Evolutionary conservation across 2,329 filamentous ascomycete genomes (phyloP).

Genomic region (Penicillium sp.): DNA sequence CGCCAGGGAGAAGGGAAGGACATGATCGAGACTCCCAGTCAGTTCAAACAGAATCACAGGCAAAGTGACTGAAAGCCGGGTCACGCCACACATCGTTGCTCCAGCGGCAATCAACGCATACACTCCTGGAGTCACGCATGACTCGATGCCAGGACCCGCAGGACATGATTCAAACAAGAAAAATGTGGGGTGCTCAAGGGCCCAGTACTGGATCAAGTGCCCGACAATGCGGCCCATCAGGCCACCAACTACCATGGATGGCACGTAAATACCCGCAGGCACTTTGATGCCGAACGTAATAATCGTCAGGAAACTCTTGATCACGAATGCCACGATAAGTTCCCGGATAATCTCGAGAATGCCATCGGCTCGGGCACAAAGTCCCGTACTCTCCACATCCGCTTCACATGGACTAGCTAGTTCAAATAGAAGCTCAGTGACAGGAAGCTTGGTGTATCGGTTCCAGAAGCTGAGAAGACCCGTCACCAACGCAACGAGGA

Average conservation of each 20-base stretch:
- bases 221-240: constrained; percentile 84
- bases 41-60: constrained; percentile 95
- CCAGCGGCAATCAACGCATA: constrained; percentile 93
- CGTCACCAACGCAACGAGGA: constrained; percentile 80
- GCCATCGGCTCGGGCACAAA: constrained; percentile 72
- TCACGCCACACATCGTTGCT: constrained; percentile 97
- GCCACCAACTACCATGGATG: constrained; percentile 97
- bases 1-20: constrained; percentile 86
- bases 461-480: constrained; percentile 92
- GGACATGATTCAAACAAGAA: constrained; percentile 72
- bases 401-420: constrained; percentile 78
- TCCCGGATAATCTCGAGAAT: constrained; percentile 74
- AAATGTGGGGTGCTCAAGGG: constrained; percentile 67
- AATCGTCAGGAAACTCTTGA: constrained; percentile 83
- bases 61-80: constrained; percentile 84
- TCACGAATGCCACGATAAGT: constrained; percentile 72
- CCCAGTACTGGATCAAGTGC: constrained; percentile 76
- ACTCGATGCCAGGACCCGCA: constrained; percentile 62
- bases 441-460: constrained; percentile 77
- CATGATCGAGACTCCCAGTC: constrained; percentile 90
- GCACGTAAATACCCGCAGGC: constrained; percentile 94
- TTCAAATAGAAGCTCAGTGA: constrained; percentile 86
- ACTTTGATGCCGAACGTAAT: constrained; percentile 96
- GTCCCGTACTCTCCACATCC: constrained; percentile 62
- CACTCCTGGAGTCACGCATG: constrained; percentile 92